Evolutionary conservation across 768 basidiomycete genomes (phyloP).

Genomic region (Phlebiopsis flavidoalba): DNA sequence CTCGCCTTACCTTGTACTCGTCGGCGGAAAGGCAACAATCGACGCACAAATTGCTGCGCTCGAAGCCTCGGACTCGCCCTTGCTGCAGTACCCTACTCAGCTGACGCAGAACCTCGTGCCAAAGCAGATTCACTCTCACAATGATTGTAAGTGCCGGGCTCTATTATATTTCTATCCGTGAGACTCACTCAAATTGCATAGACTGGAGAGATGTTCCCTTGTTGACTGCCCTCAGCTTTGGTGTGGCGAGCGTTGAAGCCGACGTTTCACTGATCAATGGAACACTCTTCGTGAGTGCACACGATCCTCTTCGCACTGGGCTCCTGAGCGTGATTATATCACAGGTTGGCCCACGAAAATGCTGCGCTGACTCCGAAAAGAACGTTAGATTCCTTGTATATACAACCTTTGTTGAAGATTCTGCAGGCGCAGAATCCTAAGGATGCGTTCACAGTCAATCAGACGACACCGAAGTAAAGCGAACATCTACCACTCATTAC

Average conservation of each 20-base stretch:
- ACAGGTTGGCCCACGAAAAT: constrained; percentile 42
- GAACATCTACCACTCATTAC: neutral
- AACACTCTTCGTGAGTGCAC: constrained; percentile 36
- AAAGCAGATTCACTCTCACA: constrained; percentile 48
- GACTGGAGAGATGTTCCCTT: constrained; percentile 52
- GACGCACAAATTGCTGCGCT: constrained; percentile 16
- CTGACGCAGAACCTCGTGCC: constrained; percentile 44
- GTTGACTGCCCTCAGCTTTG: constrained; percentile 41
- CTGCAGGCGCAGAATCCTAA: constrained; percentile 38
- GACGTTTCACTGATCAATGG: constrained; percentile 45
- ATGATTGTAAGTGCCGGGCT: constrained; percentile 37
- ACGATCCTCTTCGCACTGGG: neutral
- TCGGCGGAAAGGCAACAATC: constrained; percentile 15
- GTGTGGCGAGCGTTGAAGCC: constrained; percentile 48
- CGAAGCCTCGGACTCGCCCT: constrained; percentile 29
- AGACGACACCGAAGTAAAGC: constrained; percentile 36
- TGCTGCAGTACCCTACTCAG: constrained; percentile 41
- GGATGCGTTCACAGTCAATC: constrained; percentile 35
- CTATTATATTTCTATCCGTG: neutral
- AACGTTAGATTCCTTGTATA: constrained; percentile 43
- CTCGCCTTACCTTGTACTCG: constrained; percentile 5
- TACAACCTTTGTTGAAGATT: constrained; percentile 40
- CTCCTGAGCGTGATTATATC: neutral
- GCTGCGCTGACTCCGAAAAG: constrained; percentile 37
- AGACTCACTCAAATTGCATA: constrained; percentile 11